Base-by-base conservation (phyloP, 2,329 filamentous ascomycete species). In the Pyrenochaeta sp. region DNA sequence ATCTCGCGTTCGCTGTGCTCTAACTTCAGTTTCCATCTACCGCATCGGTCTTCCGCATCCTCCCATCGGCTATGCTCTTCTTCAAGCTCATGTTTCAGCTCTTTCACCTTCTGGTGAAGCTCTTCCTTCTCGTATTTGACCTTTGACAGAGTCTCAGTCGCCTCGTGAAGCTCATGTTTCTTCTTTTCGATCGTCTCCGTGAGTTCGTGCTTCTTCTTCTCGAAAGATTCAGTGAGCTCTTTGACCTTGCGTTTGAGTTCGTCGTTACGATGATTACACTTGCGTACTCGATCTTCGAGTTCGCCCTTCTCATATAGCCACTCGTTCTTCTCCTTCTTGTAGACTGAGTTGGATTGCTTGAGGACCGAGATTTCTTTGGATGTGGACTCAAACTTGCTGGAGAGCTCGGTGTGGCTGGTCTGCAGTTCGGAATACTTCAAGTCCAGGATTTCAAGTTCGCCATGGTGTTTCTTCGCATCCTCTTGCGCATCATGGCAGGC, bases 381-480 rank as follows among this genome's bases (percentile, higher is more conserved):
- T 2, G 50, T 44, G 20, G 47, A 40, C 27, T 54, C 50, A 18
- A 46, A 47, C 37, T 58, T 58, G 30, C 29, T 54, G 11, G 20
- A 12, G 12, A 45, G 12, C 37, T 58, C 54, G 1, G 49, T 44
- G 29, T 39, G 30, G 18, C 30, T 54, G 14, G 45, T 35, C 21
- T 55, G 31, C 12, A 59, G 36, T 21, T 59, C 49, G 21, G 42
- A 36, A 15, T 53, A 45, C 31, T 50, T 41, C 12, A 32, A 30
- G 27, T 40, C 39, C 5, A 55, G 32, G 35, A 15, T 32, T 11
- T 49, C 43, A 29, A 50, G 30, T 4, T 59, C 56, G 33, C 29
- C 31, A 15, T 51, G 48, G 33, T 59, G 56, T 30, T 56, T 55
- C 27, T 52, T 44, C 3, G 45, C 33, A 31, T 59, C 56, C 20